Evolutionary conservation across 768 basidiomycete species (phyloP), one percentile per base, ranked within the genome.

Genomic region (Agaricus sinodeliciosus): DNA sequence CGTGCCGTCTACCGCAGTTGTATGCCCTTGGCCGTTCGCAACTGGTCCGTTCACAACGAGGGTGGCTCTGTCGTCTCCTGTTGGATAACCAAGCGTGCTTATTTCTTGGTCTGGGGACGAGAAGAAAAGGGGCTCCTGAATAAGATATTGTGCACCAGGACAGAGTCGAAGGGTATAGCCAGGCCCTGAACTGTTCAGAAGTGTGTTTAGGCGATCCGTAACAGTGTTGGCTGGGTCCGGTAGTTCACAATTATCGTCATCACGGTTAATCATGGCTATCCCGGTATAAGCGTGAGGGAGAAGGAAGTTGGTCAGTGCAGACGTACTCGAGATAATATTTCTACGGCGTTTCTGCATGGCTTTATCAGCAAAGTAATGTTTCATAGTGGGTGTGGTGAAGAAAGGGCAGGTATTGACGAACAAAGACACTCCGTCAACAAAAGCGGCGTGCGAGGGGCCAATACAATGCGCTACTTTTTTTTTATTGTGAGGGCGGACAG

Each of bases 1-100:
- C 16, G 77, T 78, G 9, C 85, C 87, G 60, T 82, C 77, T 3
- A 91, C 74, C 3, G 87, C 91, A 0, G 80, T 85, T 0, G 86
- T 82, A 57, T 90, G 86, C 2, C 85, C 84, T 28, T 72, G 66
- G 8, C 82, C 83, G 60, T 85, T 78, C 12, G 64, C 57, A 0
- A 83, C 77, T 9, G 84, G 74, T 1, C 90, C 91, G 57, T 68
- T 68, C 9, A 93, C 85, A 34, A 84, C 72, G 13, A 94, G 74
- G 3, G 75, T 80, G 4, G 91, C 91, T 55, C 91, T 75, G 9
- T 74, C 71, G 49, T 76, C 70, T 18, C 75, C 87, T 0, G 75
- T 80, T 0, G 91, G 91, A 56, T 90, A 87, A 13, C 87, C 88
- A 5, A 73, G 59, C 0, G 91, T 94, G 58, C 81, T 87, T 43